These are phyloP conservation scores for Leishmania tropica DNA, from an alignment of 208 protist species.

Conservation along the genomic window DNA sequence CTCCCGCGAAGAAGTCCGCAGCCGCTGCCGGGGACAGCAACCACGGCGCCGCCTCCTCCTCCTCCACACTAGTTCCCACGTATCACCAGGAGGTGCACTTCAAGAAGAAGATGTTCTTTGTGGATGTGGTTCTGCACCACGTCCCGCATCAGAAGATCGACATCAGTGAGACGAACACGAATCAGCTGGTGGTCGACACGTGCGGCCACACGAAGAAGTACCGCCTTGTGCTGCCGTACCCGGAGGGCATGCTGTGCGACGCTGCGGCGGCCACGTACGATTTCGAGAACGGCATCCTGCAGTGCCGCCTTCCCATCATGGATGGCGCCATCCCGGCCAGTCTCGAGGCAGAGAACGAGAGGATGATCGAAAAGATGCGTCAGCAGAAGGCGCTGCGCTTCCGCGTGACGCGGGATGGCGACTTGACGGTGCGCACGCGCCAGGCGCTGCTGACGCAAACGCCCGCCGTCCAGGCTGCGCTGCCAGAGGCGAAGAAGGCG, in stretches of 20 bases:
- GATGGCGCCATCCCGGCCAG: constrained; percentile 53
- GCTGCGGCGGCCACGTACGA: constrained; percentile 53
- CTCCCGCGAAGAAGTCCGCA: constrained; percentile 9
- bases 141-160: constrained; percentile 77
- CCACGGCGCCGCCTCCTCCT: constrained; percentile 11
- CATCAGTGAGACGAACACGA: constrained; percentile 58
- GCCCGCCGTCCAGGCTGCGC: constrained; percentile 24
- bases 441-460: constrained; percentile 62
- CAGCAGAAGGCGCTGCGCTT: constrained; percentile 79
- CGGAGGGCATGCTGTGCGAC: constrained; percentile 64
- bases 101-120: constrained; percentile 73
- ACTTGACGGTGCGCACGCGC: constrained; percentile 75
- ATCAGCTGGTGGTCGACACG: constrained; percentile 75
- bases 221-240: constrained; percentile 72
- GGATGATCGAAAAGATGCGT: constrained; percentile 54
- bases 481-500: constrained; percentile 32
- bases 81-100: constrained; percentile 82
- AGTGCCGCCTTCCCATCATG: constrained; percentile 69
- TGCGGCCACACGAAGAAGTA: constrained; percentile 81
- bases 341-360: constrained; percentile 52
- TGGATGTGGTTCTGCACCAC: constrained; percentile 82
- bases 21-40: background rate
- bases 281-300: constrained; percentile 62
- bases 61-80: constrained; percentile 42
- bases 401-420: constrained; percentile 66